Conservation (phyloP, 257 asterid species). For the Nicotiana benthamiana region DNA sequence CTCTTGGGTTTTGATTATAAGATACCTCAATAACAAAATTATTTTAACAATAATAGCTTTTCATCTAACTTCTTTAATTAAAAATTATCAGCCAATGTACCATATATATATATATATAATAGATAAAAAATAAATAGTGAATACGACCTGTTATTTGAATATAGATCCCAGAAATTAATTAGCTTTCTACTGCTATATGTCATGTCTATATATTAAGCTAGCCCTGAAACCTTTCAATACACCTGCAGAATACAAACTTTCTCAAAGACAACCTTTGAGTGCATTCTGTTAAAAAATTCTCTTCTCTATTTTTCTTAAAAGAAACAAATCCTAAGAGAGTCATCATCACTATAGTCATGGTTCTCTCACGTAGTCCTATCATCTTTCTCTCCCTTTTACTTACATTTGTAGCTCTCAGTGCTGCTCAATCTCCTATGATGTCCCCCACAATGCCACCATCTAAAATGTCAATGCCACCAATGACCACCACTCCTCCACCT, state of each 20-base stretch:
- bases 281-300: background rate
- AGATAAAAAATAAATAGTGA: no score
- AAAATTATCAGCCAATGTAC: rapidly evolving
- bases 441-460: constrained; percentile 26
- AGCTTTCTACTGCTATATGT: background rate
- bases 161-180: background rate
- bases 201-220: constrained; percentile 8
- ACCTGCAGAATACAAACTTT: background rate
- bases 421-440: constrained; percentile 23
- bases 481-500: constrained; percentile 15
- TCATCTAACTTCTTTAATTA: no score
- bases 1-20: background rate
- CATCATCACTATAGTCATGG: constrained; percentile 10
- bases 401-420: constrained; percentile 12
- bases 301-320: background rate
- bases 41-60: no score
- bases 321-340: background rate
- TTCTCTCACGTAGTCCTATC: constrained; percentile 11
- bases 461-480: constrained; percentile 9
- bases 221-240: background rate
- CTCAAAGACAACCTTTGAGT: constrained; percentile 5
- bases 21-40: background rate
- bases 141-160: no score
- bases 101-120: no score
- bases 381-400: constrained; percentile 9